Evolutionary conservation across 768 basidiomycete species (phyloP).

Genomic region (Agaricus blazei): DNA sequence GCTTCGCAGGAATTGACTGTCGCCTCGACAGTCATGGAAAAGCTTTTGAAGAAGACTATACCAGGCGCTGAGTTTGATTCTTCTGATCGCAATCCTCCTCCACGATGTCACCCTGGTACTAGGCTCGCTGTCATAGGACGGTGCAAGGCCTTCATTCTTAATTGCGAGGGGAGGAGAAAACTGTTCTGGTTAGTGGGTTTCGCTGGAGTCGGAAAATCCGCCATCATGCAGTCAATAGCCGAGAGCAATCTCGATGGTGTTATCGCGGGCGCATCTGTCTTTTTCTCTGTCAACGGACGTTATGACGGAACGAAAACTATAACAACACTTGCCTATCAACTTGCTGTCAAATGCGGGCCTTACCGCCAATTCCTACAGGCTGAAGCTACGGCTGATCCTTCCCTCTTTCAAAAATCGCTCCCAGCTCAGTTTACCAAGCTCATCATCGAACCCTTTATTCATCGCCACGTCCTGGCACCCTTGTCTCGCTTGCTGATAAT

Average conservation of each 20-base stretch:
- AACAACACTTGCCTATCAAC: conserved; percentile 16
- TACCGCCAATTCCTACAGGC: conserved; percentile 5
- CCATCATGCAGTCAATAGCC: conserved; percentile 7
- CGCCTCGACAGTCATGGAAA: not conserved
- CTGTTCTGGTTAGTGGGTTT: not conserved
- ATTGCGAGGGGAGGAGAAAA: not conserved
- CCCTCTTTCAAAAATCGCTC: conserved; percentile 7
- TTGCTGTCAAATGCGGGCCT: conserved; percentile 9
- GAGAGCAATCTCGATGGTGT: not conserved
- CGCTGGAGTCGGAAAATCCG: conserved; percentile 7
- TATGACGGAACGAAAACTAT: not conserved
- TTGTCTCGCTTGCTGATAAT: conserved; percentile 9
- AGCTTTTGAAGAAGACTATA: not conserved
- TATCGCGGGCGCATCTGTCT: conserved; percentile 11
- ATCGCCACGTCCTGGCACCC: not conserved
- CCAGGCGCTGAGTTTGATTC: conserved; percentile 7
- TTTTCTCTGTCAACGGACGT: conserved; percentile 15
- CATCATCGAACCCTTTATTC: conserved; percentile 11
- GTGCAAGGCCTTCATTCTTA: not conserved
- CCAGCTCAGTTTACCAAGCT: conserved; percentile 12
- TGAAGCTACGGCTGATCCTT: conserved; percentile 3
- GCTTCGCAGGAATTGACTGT: no score
- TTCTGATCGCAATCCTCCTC: not conserved
- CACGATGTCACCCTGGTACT: conserved; percentile 1
- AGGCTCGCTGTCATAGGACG: not conserved